Evolutionary conservation across 176 grass and related monocot genomes (phyloP), one percentile per base, ranked within the genome.

Genomic region (Calamus simplicifolius): DNA sequence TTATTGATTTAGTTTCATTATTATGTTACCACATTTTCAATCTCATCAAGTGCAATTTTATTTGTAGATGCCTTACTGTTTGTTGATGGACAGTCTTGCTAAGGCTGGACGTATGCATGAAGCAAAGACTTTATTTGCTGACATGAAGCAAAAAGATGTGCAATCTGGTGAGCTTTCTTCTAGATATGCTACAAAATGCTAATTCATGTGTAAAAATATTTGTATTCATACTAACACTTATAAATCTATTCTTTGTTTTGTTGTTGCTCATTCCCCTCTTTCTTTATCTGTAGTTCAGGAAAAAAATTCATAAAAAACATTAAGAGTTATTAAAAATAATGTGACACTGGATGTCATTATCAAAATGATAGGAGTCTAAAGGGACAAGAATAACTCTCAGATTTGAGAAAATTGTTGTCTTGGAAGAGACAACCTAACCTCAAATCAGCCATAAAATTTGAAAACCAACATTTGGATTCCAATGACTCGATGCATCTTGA

Each of bases 21-120:
- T 43, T 43, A 43, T 43, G 35, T 43, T 2, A 43, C 8, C 1
- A 43, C 49, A 38, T 23, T 50, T 35, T 61, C 53, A 17, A 30
- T 38, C 57, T 61, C 13, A 50, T 61, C 7, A 21, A 28, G 62
- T 16, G 48, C n/a, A 59, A 53, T 19, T 16, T 43, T 76, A 51
- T 57, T 43, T 75, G 55, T 68, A 91, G 92, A 97, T 90, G 72
- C 80, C 92, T 57, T 88, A 97, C 73, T 84, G 87, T 52, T 84
- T 97, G 75, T 72, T 91, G 78, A 82, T 97, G 67, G 92, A 97
- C 73, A 80, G 69, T 67, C 81, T 91, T 80, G 87, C 82, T 66
- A 97, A 97, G 85, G 75, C 59, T 85, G 80, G 83, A 53, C 82
- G 78, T 62, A 69, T 97, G 62, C 30, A 67, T 57, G 92, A 97